phyloP scores from a whole-genome alignment of 345 rosid species.

The Hibiscus syriacus region DNA sequence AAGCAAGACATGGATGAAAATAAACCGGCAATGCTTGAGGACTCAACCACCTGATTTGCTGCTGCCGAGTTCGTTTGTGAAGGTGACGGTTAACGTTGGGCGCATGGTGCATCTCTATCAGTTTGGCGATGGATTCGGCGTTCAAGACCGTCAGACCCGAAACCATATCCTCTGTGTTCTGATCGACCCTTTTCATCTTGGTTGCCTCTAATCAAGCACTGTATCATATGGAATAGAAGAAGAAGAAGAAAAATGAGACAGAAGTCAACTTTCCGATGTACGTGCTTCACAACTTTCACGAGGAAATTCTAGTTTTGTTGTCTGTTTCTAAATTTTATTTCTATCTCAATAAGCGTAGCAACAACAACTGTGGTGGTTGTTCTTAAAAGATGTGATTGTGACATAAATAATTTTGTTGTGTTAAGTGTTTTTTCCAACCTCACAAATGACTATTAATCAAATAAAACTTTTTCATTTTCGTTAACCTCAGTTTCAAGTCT shows the following conservation, averaged over 20 bases:
- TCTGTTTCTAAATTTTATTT: too few species aligned
- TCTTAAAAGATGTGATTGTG: too few species aligned
- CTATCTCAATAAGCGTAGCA: not conserved
- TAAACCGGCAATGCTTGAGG: conserved; percentile 20
- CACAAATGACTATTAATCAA: too few species aligned
- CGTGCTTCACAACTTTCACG: not conserved
- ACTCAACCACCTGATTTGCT: conserved; percentile 2
- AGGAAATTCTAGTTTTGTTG: not conserved
- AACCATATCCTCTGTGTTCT: conserved; percentile 26
- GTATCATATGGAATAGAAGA: not conserved
- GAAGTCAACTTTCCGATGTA: not conserved
- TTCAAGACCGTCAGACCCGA: conserved; percentile 28
- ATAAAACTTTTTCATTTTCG: too few species aligned
- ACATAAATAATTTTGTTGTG: too few species aligned
- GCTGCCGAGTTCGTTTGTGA: conserved; percentile 13
- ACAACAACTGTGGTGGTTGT: not conserved
- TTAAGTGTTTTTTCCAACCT: too few species aligned
- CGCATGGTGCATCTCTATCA: conserved; percentile 41
- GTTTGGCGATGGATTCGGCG: conserved; percentile 39
- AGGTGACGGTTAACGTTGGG: conserved; percentile 24
- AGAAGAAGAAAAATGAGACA: too few species aligned
- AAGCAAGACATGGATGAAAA: conserved; percentile 29
- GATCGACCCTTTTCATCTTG: conserved; percentile 3
- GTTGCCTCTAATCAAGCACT: not conserved
- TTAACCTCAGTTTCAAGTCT: too few species aligned